phyloP scores from a whole-genome alignment of 352 stramenopile genomes.

The Halophytophthora polymorphica region DNA sequence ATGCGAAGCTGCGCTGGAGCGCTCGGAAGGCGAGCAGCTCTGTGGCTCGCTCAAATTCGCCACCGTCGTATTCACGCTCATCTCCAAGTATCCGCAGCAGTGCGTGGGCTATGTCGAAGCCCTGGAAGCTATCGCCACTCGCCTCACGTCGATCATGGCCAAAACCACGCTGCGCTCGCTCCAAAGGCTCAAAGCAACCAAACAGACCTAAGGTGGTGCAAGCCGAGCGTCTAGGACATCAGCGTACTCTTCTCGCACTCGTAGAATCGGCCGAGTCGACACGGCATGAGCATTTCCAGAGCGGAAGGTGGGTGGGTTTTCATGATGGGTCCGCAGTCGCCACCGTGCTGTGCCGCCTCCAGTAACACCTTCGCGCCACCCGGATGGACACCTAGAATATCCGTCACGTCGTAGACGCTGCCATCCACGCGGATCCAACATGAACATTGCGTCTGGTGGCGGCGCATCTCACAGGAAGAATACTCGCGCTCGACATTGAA shows the following conservation, averaged over 20 bases:
- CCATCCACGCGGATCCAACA: conserved; percentile 91
- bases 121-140: conserved; percentile 39
- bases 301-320: conserved; percentile 49
- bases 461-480: conserved; percentile 87
- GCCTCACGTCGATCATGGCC: conserved; percentile 55
- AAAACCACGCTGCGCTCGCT: conserved; percentile 64
- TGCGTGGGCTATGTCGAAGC: conserved; percentile 39
- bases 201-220: conserved; percentile 14
- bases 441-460: conserved; percentile 76
- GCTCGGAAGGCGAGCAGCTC: conserved; percentile 22
- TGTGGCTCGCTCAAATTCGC: conserved; percentile 56
- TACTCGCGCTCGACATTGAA: conserved; percentile 55
- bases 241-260: conserved; percentile 48
- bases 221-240: conserved; percentile 7
- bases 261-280: conserved; percentile 64
- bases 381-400: conserved; percentile 85
- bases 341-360: conserved; percentile 43
- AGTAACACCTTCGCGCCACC: conserved; percentile 73
- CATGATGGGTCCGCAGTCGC: conserved; percentile 54
- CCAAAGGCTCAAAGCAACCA: conserved; percentile 52
- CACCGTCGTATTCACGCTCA: conserved; percentile 61
- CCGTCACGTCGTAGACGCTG: conserved; percentile 90
- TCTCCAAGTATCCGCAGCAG: conserved; percentile 59
- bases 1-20: conserved; percentile 41
- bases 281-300: conserved; percentile 44